These are phyloP conservation scores for Coemansia interrupta DNA, from an alignment of 192 early-diverging fungal species.

Conservation along the genomic window DNA sequence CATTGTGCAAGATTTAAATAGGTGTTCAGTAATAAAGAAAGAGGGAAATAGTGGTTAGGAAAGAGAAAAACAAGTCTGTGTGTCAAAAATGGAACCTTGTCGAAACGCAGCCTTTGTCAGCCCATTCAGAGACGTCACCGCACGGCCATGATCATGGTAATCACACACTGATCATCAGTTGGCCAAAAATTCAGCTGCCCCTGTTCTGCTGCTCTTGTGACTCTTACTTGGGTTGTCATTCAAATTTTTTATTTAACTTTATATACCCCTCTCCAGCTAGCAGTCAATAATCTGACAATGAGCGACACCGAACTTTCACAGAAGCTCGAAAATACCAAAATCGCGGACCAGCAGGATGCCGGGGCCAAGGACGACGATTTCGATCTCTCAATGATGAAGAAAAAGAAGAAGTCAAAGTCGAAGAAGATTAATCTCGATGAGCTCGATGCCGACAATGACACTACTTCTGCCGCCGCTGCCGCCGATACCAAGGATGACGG, in stretches of 20 bases:
- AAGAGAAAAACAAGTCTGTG: too few species aligned
- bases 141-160: not conserved
- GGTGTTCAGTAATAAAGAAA: not conserved
- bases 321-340: slow-evolving; percentile 16
- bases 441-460: slow-evolving; percentile 23
- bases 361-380: slow-evolving; percentile 21
- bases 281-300: slow-evolving; percentile 14
- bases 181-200: not conserved
- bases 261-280: not conserved
- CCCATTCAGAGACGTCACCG: not conserved
- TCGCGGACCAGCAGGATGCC: slow-evolving; percentile 12
- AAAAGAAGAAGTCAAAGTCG: slow-evolving; percentile 53
- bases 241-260: slow-evolving; percentile 14
- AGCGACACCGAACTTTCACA: slow-evolving; percentile 34
- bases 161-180: not conserved
- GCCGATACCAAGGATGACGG: not conserved
- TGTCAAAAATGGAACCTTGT: not conserved
- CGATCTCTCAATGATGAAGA: slow-evolving; percentile 20
- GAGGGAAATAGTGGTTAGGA: not conserved
- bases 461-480: slow-evolving; percentile 11
- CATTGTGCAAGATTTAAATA: slow-evolving; percentile 5
- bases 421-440: slow-evolving; percentile 47
- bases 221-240: slow-evolving; percentile 1
- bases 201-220: not conserved
- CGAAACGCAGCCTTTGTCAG: too few species aligned